Conservation (phyloP, 345 rosid genomes). For the Angophora floribunda region DNA sequence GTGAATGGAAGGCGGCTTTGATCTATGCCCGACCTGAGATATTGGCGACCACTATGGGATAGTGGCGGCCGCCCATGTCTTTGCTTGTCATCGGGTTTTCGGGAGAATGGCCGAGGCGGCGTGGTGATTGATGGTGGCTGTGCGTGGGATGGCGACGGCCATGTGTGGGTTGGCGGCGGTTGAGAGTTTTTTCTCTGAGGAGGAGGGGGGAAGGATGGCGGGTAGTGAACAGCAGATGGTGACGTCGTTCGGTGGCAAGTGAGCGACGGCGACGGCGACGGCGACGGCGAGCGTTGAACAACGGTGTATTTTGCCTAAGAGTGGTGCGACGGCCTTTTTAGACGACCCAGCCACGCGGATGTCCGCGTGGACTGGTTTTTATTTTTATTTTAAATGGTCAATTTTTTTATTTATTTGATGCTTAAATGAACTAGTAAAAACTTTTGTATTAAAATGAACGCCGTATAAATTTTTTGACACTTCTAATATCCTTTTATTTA, state of each 20-base stretch:
- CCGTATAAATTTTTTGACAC: rapidly evolving
- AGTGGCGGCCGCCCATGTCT: background rate
- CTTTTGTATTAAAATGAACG: no score
- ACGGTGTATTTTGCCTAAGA: background rate
- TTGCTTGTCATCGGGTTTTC: background rate
- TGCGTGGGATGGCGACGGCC: background rate
- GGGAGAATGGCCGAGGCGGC: background rate
- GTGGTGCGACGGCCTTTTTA: background rate
- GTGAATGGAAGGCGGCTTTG: no score
- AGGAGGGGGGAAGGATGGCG: background rate
- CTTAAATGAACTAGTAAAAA: background rate
- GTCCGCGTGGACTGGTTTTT: background rate
- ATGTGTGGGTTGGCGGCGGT: background rate
- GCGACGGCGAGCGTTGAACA: rapidly evolving
- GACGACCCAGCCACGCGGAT: background rate
- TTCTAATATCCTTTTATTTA: rapidly evolving
- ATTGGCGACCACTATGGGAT: background rate
- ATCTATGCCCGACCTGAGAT: background rate
- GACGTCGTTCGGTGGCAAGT: background rate
- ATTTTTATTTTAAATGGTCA: no score
- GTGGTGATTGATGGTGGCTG: background rate
- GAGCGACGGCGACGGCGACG: no score
- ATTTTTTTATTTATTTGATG: no score
- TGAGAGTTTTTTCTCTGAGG: background rate
- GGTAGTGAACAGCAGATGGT: background rate